Conservation (phyloP, 2,329 filamentous ascomycete genomes). For the Ophiostoma montium region DNA sequence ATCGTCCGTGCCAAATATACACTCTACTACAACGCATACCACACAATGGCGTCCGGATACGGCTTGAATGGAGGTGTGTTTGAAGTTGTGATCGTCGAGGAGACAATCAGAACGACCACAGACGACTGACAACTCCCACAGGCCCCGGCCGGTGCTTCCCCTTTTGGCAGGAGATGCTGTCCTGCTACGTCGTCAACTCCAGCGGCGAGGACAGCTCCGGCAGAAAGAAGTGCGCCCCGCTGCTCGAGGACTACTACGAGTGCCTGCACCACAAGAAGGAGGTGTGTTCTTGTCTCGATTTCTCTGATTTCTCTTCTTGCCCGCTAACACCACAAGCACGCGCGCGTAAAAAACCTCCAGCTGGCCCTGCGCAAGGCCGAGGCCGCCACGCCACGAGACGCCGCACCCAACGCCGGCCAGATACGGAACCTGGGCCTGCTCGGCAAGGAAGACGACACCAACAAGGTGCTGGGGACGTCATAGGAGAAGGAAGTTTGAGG, state of each 20-base stretch:
- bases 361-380: slow-evolving; percentile 71
- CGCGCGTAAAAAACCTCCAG: slow-evolving; percentile 66
- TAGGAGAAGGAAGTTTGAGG: too few relatives aligned
- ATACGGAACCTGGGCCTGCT: slow-evolving; percentile 78
- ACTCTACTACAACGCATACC: not conserved
- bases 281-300: slow-evolving; percentile 36
- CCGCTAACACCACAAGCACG: slow-evolving; percentile 39
- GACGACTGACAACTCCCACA: slow-evolving; percentile 17
- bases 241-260: slow-evolving; percentile 95
- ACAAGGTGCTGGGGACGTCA: slow-evolving; percentile 35
- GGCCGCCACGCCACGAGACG: slow-evolving; percentile 60
- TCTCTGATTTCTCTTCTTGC: not conserved
- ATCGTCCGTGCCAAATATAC: too few relatives aligned
- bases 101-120: not conserved
- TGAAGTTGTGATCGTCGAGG: not conserved
- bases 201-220: slow-evolving; percentile 61
- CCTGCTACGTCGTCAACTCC: slow-evolving; percentile 95
- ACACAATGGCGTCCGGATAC: slow-evolving; percentile 63
- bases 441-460: slow-evolving; percentile 68
- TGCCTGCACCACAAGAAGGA: slow-evolving; percentile 98
- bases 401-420: slow-evolving; percentile 68
- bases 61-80: slow-evolving; percentile 67
- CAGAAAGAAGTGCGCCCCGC: slow-evolving; percentile 74
- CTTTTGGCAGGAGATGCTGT: slow-evolving; percentile 98
- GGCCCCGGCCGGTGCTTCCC: slow-evolving; percentile 77